These are phyloP conservation scores for Abrus pulchellus DNA, from an alignment of 306 rosid species.

Conservation along the genomic window DNA sequence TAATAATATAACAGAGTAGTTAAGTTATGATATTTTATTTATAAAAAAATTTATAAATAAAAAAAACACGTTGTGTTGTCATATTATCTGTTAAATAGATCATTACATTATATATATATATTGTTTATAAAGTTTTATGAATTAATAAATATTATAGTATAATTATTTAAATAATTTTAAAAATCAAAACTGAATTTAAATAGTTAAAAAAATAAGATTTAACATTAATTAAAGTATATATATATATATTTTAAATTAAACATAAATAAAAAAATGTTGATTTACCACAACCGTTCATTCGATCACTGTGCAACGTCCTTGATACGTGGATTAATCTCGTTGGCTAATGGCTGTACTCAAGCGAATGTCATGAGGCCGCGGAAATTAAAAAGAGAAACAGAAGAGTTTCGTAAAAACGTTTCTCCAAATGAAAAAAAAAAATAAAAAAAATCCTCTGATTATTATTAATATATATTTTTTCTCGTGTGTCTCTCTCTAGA, in stretches of 20 bases:
- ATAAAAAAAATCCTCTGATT: background rate
- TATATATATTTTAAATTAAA: background rate
- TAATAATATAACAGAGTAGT: too few species aligned
- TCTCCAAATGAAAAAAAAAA: conserved; percentile 46
- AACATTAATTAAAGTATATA: too few species aligned
- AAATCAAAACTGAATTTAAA: too few species aligned
- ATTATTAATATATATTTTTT: conserved; percentile 41
- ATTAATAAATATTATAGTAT: too few species aligned
- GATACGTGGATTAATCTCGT: conserved; percentile 31
- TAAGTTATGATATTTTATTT: too few species aligned
- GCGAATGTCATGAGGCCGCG: conserved; percentile 4
- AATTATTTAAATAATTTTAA: too few species aligned
- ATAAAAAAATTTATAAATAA: too few species aligned
- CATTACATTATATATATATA: too few species aligned
- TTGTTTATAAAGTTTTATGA: too few species aligned
- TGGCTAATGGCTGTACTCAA: conserved; percentile 38
- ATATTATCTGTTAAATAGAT: too few species aligned
- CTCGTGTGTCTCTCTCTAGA: conserved; percentile 39
- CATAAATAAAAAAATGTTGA: background rate
- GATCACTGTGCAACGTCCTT: background rate
- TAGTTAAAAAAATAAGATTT: too few species aligned
- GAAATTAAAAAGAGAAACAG: background rate
- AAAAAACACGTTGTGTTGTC: too few species aligned
- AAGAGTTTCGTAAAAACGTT: conserved; percentile 52
- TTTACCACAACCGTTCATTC: conserved; percentile 19